phyloP scores from a whole-genome alignment of 1,284 basidiomycete genomes.

The Sphagnurus paluster region DNA sequence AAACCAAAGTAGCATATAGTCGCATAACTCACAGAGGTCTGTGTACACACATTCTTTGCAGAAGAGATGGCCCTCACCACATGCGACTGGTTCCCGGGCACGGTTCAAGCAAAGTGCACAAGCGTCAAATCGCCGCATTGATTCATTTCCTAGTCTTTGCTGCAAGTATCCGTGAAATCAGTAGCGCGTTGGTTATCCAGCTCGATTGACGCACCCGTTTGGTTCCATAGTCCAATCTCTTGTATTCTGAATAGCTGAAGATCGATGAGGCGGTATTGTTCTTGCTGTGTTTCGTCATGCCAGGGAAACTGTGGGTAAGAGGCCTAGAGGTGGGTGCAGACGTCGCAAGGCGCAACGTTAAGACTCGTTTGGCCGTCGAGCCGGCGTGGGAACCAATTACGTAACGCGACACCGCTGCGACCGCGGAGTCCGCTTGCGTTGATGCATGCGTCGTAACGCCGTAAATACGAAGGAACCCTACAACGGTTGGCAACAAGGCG shows the following conservation, averaged over 20 bases:
- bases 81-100: slow-evolving; percentile 79
- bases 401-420: neutral
- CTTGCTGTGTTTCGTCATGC: slow-evolving; percentile 86
- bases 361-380: too few species aligned
- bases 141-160: slow-evolving; percentile 88
- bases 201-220: slow-evolving; percentile 60
- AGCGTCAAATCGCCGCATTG: slow-evolving; percentile 85
- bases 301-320: neutral
- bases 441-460: too few species aligned
- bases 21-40: slow-evolving; percentile 60
- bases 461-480: too few species aligned
- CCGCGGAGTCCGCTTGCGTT: too few species aligned
- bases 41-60: slow-evolving; percentile 88
- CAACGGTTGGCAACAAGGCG: too few species aligned
- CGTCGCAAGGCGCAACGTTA: too few species aligned
- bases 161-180: slow-evolving; percentile 24
- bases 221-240: slow-evolving; percentile 81
- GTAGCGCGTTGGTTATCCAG: slow-evolving; percentile 3
- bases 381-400: neutral
- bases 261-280: slow-evolving; percentile 86
- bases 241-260: slow-evolving; percentile 86
- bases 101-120: slow-evolving; percentile 83
- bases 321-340: too few species aligned
- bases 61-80: slow-evolving; percentile 83
- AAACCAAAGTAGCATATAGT: neutral